Conservation (phyloP, 345 rosid genomes). For the Eucalyptus cloeziana region DNA sequence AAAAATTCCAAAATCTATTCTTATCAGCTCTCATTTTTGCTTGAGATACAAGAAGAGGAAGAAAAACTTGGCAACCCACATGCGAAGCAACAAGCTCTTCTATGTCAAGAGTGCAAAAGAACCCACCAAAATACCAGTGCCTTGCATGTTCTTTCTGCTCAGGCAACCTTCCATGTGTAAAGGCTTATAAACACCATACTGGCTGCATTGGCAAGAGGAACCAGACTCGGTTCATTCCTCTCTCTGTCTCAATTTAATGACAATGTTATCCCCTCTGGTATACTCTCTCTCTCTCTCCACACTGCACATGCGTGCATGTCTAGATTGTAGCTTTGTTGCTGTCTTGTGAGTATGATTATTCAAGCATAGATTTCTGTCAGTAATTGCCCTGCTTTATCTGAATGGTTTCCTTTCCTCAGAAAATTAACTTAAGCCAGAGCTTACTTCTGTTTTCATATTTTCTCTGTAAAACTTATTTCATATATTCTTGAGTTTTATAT, state of each 20-base stretch:
- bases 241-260: slow-evolving; percentile 49
- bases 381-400: not conserved
- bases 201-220: slow-evolving; percentile 61
- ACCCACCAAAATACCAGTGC: slow-evolving; percentile 63
- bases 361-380: not conserved
- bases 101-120: slow-evolving; percentile 57
- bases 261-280: slow-evolving; percentile 8
- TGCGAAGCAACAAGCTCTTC: not conserved
- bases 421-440: too few relatives aligned
- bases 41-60: not conserved
- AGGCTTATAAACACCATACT: slow-evolving; percentile 68
- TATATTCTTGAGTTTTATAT: too few relatives aligned
- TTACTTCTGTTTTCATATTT: too few relatives aligned
- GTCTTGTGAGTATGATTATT: not conserved
- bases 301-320: not conserved
- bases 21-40: not conserved
- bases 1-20: not conserved
- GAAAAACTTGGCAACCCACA: not conserved
- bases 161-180: slow-evolving; percentile 72
- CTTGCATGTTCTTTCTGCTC: slow-evolving; percentile 73
- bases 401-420: too few relatives aligned
- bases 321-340: not conserved
- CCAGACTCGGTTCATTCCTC: slow-evolving; percentile 39
- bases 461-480: too few relatives aligned
- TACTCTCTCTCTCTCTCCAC: slow-evolving; percentile 9